Percentiles rank a stretch among this genome's conserved stretches.
phyloP scores from a whole-genome alignment of 2,329 filamentous ascomycete species.

The Blumeriella jaapii region DNA sequence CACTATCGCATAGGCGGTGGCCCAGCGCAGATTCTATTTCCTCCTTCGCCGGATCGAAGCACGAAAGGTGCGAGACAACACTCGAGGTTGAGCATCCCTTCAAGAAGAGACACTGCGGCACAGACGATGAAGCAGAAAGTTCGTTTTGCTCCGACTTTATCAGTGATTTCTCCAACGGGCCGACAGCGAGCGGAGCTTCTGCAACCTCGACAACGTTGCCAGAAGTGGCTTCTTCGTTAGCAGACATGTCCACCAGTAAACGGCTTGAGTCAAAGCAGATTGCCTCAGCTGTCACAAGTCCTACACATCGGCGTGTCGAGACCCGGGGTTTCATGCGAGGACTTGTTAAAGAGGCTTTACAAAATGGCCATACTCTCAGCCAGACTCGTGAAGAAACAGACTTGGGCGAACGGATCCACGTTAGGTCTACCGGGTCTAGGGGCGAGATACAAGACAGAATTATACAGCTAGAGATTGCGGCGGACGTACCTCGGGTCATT shows the following conservation, averaged over 20 bases:
- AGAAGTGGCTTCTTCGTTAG: constrained; percentile 2
- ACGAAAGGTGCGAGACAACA: constrained; percentile 16
- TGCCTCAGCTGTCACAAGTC: constrained; percentile 11
- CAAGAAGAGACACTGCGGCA: no score
- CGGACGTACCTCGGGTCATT: constrained; percentile 39
- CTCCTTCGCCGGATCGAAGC: constrained; percentile 14
- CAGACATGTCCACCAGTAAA: not conserved
- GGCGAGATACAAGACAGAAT: constrained; percentile 21
- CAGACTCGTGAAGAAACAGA: constrained; percentile 19
- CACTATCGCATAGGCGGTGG: not conserved
- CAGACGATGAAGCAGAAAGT: no score
- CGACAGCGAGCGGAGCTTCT: not conserved
- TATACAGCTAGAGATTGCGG: constrained; percentile 31
- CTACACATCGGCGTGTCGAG: constrained; percentile 18
- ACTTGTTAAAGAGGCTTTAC: constrained; percentile 21
- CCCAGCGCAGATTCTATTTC: constrained; percentile 1
- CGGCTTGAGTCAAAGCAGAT: not conserved
- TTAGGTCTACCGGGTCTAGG: constrained; percentile 18
- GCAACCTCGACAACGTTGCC: not conserved
- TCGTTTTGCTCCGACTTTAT: no score
- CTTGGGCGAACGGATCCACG: constrained; percentile 22
- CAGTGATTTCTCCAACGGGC: no score
- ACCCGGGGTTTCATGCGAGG: constrained; percentile 23
- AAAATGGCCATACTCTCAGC: constrained; percentile 19
- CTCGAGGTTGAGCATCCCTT: constrained; percentile 12